A percentile compares a stretch with the other conserved stretches of the same genome.
phyloP scores from a whole-genome alignment of 2,329 filamentous ascomycete species.

The Falciphora oryzae region DNA sequence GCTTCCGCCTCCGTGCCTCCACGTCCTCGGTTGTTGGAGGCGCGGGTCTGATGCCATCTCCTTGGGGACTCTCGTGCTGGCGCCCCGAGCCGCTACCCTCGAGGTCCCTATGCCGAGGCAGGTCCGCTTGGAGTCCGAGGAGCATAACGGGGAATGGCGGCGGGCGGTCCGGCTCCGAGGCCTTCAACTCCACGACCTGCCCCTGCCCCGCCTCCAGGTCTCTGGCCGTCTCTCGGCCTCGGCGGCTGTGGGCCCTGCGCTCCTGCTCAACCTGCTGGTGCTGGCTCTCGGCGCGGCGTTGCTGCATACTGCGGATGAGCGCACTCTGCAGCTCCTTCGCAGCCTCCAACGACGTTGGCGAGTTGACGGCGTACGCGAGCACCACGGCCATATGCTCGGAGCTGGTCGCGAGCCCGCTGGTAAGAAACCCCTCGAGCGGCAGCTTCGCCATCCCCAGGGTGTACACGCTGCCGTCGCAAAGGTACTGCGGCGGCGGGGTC shows the following conservation, averaged over 20 bases:
- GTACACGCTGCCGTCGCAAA: conserved; percentile 10
- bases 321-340: conserved; percentile 8
- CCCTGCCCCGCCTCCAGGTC: not conserved
- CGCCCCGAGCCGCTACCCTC: not conserved
- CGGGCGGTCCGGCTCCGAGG: conserved; percentile 14
- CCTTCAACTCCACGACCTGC: not conserved
- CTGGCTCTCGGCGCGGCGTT: not conserved
- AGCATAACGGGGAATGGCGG: conserved; percentile 8
- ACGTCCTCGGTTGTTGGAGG: no score
- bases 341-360: not conserved
- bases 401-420: conserved; percentile 1
- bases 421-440: not conserved
- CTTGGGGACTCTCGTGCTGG: not conserved
- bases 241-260: not conserved
- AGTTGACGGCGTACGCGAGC: conserved; percentile 7
- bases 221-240: not conserved
- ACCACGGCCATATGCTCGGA: conserved; percentile 4
- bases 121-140: conserved; percentile 5
- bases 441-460: conserved; percentile 4
- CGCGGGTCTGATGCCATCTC: not conserved
- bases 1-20: not conserved
- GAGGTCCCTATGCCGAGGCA: not conserved
- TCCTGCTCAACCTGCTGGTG: not conserved
- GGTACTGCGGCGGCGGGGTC: conserved; percentile 4
- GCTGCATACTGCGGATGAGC: not conserved